These are phyloP conservation scores for Rhododendron vialii DNA, from an alignment of 148 eudicot genomes.

Conservation along the genomic window DNA sequence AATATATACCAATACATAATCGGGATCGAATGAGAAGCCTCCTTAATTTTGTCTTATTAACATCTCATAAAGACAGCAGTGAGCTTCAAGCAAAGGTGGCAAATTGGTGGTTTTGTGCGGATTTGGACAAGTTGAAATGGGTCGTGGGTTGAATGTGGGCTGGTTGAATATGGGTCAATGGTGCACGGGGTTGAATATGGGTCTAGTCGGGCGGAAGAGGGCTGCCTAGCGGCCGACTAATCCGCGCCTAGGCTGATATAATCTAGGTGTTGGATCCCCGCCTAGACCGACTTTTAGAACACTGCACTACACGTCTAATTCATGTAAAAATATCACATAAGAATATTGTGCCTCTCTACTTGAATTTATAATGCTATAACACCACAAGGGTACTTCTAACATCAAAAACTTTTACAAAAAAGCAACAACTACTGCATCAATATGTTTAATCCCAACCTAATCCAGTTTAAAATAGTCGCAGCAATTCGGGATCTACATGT, in stretches of 20 bases:
- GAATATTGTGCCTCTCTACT: neutral
- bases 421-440: neutral
- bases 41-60: too few species aligned
- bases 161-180: neutral
- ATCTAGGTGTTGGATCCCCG: too few species aligned
- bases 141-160: neutral
- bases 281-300: too few species aligned
- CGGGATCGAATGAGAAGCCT: too few species aligned
- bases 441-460: neutral
- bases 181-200: neutral
- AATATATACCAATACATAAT: too few species aligned
- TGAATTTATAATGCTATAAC: conserved; percentile 12
- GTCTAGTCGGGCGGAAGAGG: too few species aligned
- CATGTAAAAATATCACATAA: neutral
- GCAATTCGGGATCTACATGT: neutral
- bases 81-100: neutral
- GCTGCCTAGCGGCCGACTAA: too few species aligned
- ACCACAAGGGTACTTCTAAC: neutral
- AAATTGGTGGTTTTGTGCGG: neutral
- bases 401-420: neutral
- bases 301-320: neutral
- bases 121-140: neutral
- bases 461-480: neutral
- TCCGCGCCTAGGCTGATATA: too few species aligned
- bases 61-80: too few species aligned